phyloP scores from a whole-genome alignment of 805 yeast species.

The Scheffersomyces lignosus region DNA sequence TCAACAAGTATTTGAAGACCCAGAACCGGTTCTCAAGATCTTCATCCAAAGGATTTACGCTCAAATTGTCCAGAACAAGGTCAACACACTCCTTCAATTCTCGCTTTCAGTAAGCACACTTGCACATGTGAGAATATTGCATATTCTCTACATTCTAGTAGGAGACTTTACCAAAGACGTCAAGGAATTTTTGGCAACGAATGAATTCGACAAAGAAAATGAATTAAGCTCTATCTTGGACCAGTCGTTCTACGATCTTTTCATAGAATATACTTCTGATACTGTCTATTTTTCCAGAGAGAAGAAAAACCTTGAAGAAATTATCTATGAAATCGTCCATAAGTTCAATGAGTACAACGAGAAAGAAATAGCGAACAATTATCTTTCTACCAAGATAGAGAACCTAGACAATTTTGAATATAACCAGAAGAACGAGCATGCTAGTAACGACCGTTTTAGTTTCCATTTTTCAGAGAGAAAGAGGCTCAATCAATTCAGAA shows the following conservation, averaged over 20 bases:
- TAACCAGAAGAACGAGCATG: conserved; percentile 12
- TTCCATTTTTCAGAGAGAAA: conserved; percentile 39
- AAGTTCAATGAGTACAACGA: conserved; percentile 43
- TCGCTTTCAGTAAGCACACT: conserved; percentile 64
- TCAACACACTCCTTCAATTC: conserved; percentile 57
- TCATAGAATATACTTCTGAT: conserved; percentile 66
- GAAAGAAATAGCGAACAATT: conserved; percentile 33
- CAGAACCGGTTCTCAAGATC: conserved; percentile 64
- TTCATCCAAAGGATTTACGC: conserved; percentile 77
- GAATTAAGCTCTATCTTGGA: conserved; percentile 57
- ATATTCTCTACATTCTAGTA: conserved; percentile 60
- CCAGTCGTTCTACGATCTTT: conserved; percentile 70
- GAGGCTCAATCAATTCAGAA: conserved; percentile 52
- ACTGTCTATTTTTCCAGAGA: conserved; percentile 71
- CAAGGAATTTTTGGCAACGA: conserved; percentile 55
- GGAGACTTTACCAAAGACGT: conserved; percentile 63
- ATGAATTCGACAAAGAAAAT: conserved; percentile 47
- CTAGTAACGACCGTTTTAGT: conserved; percentile 25
- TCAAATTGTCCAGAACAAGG: conserved; percentile 60
- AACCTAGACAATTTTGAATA: conserved; percentile 32
- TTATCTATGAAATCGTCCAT: conserved; percentile 46
- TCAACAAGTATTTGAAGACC: conserved; percentile 68
- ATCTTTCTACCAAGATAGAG: conserved; percentile 34
- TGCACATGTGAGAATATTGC: conserved; percentile 74
- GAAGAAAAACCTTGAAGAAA: conserved; percentile 61